Conservation (phyloP, 2,329 filamentous ascomycete species). For the Microsporum audouinii region DNA sequence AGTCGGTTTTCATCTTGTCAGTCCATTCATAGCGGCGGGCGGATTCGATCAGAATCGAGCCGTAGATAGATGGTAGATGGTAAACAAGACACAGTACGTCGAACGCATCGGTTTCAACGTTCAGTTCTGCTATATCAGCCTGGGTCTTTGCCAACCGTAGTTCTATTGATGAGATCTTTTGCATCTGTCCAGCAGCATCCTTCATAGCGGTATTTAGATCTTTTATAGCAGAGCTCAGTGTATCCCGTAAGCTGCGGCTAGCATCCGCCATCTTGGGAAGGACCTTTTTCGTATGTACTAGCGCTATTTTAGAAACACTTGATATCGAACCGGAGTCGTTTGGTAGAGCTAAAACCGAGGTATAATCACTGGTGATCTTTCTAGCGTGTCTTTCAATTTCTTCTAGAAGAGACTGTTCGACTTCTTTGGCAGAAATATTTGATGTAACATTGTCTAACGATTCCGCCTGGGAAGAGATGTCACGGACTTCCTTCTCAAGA, state of each 20-base stretch:
- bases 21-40: slow-evolving; percentile 80
- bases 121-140: slow-evolving; percentile 57
- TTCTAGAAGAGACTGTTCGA: slow-evolving; percentile 59
- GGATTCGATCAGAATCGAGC: slow-evolving; percentile 75
- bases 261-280: slow-evolving; percentile 50
- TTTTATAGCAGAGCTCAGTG: slow-evolving; percentile 42
- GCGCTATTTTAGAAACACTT: slow-evolving; percentile 52
- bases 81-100: slow-evolving; percentile 69
- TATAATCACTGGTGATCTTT: slow-evolving; percentile 79
- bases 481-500: slow-evolving; percentile 49
- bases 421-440: slow-evolving; percentile 21
- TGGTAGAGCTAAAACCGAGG: slow-evolving; percentile 59
- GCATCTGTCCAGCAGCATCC: slow-evolving; percentile 64
- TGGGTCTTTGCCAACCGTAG: slow-evolving; percentile 62
- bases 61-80: slow-evolving; percentile 78
- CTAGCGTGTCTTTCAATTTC: slow-evolving; percentile 78
- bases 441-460: slow-evolving; percentile 22
- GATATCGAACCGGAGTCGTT: slow-evolving; percentile 54
- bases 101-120: slow-evolving; percentile 68
- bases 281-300: slow-evolving; percentile 52
- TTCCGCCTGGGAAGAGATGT: slow-evolving; percentile 47
- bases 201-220: slow-evolving; percentile 57
- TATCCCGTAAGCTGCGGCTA: slow-evolving; percentile 43
- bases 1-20: slow-evolving; percentile 80
- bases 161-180: slow-evolving; percentile 68